A percentile compares a stretch with the other conserved stretches of the same genome.
Conservation (phyloP, 306 rosid species). For the Rosa rugosa region DNA sequence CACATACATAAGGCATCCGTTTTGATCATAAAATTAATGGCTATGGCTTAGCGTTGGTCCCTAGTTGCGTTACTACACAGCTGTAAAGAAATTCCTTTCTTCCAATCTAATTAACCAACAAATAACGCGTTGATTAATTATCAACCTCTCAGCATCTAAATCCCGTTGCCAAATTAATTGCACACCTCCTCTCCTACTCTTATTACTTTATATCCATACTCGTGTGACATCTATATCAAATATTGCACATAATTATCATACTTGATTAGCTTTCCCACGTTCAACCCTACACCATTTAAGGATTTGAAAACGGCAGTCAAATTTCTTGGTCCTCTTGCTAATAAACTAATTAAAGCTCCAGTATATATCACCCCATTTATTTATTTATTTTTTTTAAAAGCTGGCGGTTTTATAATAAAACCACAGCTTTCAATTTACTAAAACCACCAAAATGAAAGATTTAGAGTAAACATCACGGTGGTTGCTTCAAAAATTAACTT, state of each 20-base stretch:
- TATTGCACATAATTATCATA: neutral
- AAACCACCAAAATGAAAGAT: neutral
- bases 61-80: neutral
- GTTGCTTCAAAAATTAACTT: too few relatives aligned
- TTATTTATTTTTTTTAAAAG: neutral
- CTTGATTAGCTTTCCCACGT: neutral
- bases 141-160: neutral
- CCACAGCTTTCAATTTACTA: neutral
- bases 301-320: neutral
- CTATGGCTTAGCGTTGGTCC: neutral
- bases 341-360: neutral
- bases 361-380: neutral
- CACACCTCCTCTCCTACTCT: neutral
- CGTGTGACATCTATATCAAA: neutral
- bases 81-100: slow-evolving; percentile 10
- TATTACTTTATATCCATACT: neutral
- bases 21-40: neutral
- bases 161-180: neutral
- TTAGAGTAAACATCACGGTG: neutral
- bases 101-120: slow-evolving; percentile 1
- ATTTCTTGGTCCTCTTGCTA: neutral
- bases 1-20: neutral
- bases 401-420: neutral
- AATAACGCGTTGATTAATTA: neutral
- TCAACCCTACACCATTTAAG: neutral